phyloP scores from a whole-genome alignment of 2,329 filamentous ascomycete species.

The Ophiosphaerella korrae region DNA sequence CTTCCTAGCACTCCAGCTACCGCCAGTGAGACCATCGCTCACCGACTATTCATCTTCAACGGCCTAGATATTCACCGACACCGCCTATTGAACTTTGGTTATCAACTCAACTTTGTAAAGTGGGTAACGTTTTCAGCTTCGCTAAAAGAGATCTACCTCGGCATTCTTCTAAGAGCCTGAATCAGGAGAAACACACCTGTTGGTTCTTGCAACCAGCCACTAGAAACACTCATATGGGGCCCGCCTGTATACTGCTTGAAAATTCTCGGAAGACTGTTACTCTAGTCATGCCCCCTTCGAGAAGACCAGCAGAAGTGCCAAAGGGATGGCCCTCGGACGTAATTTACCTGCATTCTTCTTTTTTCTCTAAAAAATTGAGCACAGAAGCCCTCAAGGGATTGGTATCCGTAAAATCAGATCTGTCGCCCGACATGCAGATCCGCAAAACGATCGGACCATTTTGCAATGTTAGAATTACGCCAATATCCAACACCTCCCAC shows the following conservation, averaged over 20 bases:
- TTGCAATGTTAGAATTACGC: constrained; percentile 48
- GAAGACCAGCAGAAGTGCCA: constrained; percentile 19
- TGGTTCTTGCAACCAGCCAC: background rate
- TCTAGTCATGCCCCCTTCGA: constrained; percentile 1
- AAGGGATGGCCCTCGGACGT: constrained; percentile 37
- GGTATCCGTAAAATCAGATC: constrained; percentile 21
- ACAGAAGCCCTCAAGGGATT: constrained; percentile 28
- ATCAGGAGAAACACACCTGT: background rate
- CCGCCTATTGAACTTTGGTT: background rate
- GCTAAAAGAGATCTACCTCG: background rate
- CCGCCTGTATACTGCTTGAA: too few relatives aligned
- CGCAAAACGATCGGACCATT: constrained; percentile 35
- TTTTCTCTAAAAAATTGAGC: constrained; percentile 39
- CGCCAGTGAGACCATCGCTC: too few relatives aligned
- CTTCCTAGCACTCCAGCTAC: background rate
- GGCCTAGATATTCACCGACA: background rate
- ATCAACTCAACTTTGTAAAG: constrained; percentile 4
- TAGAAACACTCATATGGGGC: too few relatives aligned
- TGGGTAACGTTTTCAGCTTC: constrained; percentile 3
- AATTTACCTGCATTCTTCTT: constrained; percentile 35
- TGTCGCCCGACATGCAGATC: constrained; percentile 18
- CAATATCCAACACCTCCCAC: constrained; percentile 50
- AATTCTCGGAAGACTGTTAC: too few relatives aligned
- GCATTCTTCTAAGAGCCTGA: background rate
- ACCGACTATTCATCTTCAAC: too few relatives aligned